A percentile compares a stretch with the other conserved stretches of the same genome.
Evolutionary conservation across 2,329 filamentous ascomycete genomes (phyloP).

Genomic region (Sphaceloma murrayae): DNA sequence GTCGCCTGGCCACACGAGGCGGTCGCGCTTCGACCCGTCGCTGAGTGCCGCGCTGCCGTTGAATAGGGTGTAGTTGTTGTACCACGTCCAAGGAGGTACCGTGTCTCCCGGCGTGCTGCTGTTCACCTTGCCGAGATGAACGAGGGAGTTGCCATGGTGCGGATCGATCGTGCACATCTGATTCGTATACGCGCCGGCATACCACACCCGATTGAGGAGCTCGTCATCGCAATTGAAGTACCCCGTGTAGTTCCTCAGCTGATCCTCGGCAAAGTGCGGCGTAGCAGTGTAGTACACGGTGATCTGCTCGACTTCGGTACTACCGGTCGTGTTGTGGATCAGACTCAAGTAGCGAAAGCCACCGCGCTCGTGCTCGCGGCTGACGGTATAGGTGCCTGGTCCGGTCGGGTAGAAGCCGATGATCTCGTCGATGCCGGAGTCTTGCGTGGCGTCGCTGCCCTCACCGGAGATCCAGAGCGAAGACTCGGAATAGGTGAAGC

Average conservation of each 20-base stretch:
- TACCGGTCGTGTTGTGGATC: constrained; percentile 36
- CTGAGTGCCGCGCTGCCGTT: constrained; percentile 31
- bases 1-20: constrained; percentile 53
- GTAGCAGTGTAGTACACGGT: constrained; percentile 39
- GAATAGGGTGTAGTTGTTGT: constrained; percentile 34
- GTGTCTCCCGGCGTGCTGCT: constrained; percentile 26
- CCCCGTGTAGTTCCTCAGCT: constrained; percentile 31
- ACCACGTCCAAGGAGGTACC: constrained; percentile 31
- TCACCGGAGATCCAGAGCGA: constrained; percentile 42
- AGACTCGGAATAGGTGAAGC: constrained; percentile 35
- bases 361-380: constrained; percentile 35
- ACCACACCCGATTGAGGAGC: constrained; percentile 37
- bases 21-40: constrained; percentile 52
- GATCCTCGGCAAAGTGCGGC: constrained; percentile 34
- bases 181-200: constrained; percentile 29
- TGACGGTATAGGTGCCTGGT: constrained; percentile 35
- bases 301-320: constrained; percentile 30
- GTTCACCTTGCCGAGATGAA: constrained; percentile 28
- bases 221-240: constrained; percentile 38
- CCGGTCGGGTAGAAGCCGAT: constrained; percentile 39
- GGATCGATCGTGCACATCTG: constrained; percentile 34
- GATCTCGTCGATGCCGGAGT: constrained; percentile 39
- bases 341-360: constrained; percentile 40
- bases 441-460: constrained; percentile 39
- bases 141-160: constrained; percentile 27